Evolutionary conservation across 345 rosid species (phyloP), one percentile per base, ranked within the genome.

Genomic region (Heritiera fomes): DNA sequence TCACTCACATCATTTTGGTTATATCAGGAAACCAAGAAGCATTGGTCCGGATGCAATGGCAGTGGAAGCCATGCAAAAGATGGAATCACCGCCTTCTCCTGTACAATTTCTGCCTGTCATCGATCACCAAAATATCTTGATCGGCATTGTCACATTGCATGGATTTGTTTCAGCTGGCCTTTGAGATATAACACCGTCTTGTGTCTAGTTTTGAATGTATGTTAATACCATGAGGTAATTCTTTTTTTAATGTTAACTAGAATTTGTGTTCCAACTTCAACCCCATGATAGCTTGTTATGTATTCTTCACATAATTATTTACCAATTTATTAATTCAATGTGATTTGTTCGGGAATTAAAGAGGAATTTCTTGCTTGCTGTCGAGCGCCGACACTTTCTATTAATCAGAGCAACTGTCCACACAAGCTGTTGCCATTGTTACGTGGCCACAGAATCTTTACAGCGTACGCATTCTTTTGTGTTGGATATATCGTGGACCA

Each of bases 21-120:
- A 17, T 77, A 45, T 75, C 91, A 96, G 99, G 91, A 87, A 87
- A 74, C 95, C 99, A 17, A 94, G 99, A 84, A 89, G 92, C 28
- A 91, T 93, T 5, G 84, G 85, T 76, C 89, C 95, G 14, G 97
- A 96, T 53, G 89, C 98, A n/a, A 96, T 92, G 99, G 99, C 98
- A 5, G 98, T 91, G 85, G 98, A 92, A 82, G 99, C 98, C 43
- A 94, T 94, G 99, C 86, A 88, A 89, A 92, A 90, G 82, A 96
- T 96, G 99, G 99, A 96, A 75, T 90, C 98, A 0, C 98, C 98
- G 12, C 99, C 99, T 9, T 94, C 97, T 11, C 97, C 99, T 14
- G 98, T 94, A 8, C 99, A 96, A 70, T 96, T 96, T 83, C 84
- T 96, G 78, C 98, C 99, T 0, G 98, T 94, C 78, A 83, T 94